A percentile compares a stretch with the other conserved stretches of the same genome.
phyloP scores from a whole-genome alignment of 2,329 filamentous ascomycete genomes.

The Bipolaris sorokiniana region DNA sequence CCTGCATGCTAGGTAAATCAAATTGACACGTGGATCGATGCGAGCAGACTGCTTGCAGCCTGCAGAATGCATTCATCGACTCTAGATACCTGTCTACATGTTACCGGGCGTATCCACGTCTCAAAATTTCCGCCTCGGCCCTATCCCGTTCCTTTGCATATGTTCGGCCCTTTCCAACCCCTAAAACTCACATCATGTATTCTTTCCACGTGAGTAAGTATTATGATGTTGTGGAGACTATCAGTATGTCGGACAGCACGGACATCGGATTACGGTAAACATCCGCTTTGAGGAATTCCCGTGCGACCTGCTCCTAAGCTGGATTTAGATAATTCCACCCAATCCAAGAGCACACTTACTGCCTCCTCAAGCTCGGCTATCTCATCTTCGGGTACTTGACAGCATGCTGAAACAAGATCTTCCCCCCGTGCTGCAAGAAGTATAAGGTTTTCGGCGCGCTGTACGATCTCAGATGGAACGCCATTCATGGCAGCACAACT shows the following conservation, averaged over 20 bases:
- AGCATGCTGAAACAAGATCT: constrained; percentile 76
- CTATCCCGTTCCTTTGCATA: background rate
- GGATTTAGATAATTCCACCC: constrained; percentile 10
- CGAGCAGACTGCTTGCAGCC: too few relatives aligned
- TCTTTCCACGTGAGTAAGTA: background rate
- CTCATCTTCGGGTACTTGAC: constrained; percentile 69
- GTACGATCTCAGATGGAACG: constrained; percentile 72
- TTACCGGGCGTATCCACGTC: too few relatives aligned
- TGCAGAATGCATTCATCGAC: too few relatives aligned
- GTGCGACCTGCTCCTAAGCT: constrained; percentile 50
- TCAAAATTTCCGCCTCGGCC: too few relatives aligned
- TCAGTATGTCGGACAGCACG: constrained; percentile 49
- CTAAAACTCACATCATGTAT: background rate
- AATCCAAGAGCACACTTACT: constrained; percentile 48
- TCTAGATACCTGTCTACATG: too few relatives aligned
- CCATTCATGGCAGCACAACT: constrained; percentile 87
- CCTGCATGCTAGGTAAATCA: too few relatives aligned
- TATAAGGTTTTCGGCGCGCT: constrained; percentile 76
- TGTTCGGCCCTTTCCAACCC: background rate
- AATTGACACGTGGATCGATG: too few relatives aligned
- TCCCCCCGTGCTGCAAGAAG: constrained; percentile 72
- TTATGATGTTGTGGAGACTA: background rate
- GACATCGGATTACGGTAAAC: constrained; percentile 42
- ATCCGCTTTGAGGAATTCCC: constrained; percentile 51
- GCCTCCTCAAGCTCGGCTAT: constrained; percentile 70